Conservation (phyloP, 805 yeast species). For the Candida ponderosae region DNA sequence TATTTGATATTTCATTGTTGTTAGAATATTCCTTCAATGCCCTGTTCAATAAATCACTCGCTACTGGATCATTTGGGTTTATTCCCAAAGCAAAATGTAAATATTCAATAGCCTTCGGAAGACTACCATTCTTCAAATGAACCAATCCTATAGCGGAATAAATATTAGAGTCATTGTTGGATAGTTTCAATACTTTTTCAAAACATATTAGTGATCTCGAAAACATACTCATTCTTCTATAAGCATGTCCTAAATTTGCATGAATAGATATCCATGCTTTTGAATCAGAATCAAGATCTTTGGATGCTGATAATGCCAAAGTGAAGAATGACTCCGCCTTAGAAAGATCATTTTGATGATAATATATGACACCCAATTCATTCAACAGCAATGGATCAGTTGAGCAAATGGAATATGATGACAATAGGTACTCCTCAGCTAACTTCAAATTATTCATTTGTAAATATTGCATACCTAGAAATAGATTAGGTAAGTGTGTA, state of each 20-base stretch:
- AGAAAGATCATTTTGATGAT: conserved; percentile 59
- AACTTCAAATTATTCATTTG: conserved; percentile 76
- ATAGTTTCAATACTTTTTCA: conserved; percentile 61
- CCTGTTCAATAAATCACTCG: conserved; percentile 70
- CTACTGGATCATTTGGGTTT: conserved; percentile 74
- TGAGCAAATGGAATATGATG: conserved; percentile 72
- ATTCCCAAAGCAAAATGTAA: conserved; percentile 79
- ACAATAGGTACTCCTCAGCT: conserved; percentile 77
- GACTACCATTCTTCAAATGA: conserved; percentile 59
- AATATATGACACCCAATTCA: conserved; percentile 89
- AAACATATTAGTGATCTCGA: conserved; percentile 70
- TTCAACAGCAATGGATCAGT: conserved; percentile 83
- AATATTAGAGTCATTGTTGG: conserved; percentile 66
- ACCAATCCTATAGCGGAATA: conserved; percentile 82
- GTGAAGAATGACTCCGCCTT: conserved; percentile 66
- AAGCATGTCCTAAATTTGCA: conserved; percentile 84
- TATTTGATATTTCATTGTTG: not conserved
- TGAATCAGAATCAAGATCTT: conserved; percentile 64
- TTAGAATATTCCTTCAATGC: conserved; percentile 59
- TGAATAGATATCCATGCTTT: conserved; percentile 81
- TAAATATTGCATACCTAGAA: conserved; percentile 92
- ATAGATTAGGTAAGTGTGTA: conserved; percentile 81
- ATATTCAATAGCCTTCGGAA: conserved; percentile 60
- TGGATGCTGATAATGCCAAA: conserved; percentile 66
- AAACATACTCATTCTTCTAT: conserved; percentile 53